Conservation (phyloP, 208 protist species). For the Zelonia costaricensis region DNA sequence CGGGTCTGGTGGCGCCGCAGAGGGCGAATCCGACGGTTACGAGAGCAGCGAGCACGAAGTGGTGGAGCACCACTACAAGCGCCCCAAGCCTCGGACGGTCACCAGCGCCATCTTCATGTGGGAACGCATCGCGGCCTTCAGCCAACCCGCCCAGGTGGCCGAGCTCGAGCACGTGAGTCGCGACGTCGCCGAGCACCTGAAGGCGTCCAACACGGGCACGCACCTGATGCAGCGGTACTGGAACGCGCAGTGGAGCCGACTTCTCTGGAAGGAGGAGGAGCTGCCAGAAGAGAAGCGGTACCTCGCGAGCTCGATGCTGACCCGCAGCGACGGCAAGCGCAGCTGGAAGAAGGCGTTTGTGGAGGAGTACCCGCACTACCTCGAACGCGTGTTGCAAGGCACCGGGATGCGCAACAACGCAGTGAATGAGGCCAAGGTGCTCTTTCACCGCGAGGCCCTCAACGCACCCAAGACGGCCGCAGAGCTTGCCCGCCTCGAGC, state of each 20-base stretch:
- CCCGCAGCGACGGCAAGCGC: conserved; percentile 54
- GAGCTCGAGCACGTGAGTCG: conserved; percentile 49
- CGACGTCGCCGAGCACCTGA: conserved; percentile 44
- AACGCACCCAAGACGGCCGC: conserved; percentile 50
- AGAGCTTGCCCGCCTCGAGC: conserved; percentile 45
- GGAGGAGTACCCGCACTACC: conserved; percentile 70
- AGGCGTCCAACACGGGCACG: conserved; percentile 40
- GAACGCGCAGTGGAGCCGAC: conserved; percentile 70
- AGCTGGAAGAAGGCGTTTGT: conserved; percentile 67
- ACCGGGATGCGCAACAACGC: conserved; percentile 54
- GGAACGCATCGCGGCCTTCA: conserved; percentile 68
- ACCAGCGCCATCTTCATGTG: conserved; percentile 66
- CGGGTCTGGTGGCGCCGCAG: background rate
- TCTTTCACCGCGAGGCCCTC: conserved; percentile 45
- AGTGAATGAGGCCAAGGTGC: conserved; percentile 54
- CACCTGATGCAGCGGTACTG: conserved; percentile 83
- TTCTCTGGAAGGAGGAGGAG: conserved; percentile 60
- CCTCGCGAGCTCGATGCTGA: conserved; percentile 41
- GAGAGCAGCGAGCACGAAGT: background rate
- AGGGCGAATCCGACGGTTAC: background rate
- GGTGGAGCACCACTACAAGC: conserved; percentile 29
- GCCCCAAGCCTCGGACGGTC: conserved; percentile 38
- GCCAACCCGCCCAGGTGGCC: conserved; percentile 46
- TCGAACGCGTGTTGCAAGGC: conserved; percentile 51
- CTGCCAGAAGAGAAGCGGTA: conserved; percentile 39